Base-by-base conservation (phyloP, 495 filamentous ascomycete species). In the Aspergillus egyptiacus region DNA sequence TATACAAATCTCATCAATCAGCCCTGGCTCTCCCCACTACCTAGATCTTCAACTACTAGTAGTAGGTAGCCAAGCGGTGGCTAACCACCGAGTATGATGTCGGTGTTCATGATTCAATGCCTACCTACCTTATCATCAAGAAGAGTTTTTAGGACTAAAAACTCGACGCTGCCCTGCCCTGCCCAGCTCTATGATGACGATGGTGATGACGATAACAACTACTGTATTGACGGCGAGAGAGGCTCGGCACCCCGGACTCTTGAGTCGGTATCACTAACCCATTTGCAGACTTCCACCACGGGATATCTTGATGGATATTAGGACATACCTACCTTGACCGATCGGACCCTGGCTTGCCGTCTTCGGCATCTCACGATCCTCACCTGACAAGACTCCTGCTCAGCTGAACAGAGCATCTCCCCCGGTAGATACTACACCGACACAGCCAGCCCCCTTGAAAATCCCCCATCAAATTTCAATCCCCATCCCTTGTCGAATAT, bases 301-400 rank as follows among this genome's bases (percentile, higher is more conserved):
- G 5, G 5, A 5, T 10, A 27, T 27, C 5, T 13, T 11, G 13
- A 6, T 40, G 38, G 8, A 15, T 23, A 40, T 9, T 19, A 17
- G 19, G 13, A 38, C 18, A 41, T 27, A 24, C 24, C 22, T 41
- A 5, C 27, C 30, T 30, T 27, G 40, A 28, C 40, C 25, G 41
- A 44, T 44, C 41, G 28, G 22, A 44, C 41, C 39, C 25, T 44
- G 41, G 4, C 28, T 10, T 44, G 28, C 41, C 41, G 17, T 33
- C 28, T 44, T 23, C 6, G 41, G 41, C 22, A 44, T 33, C 41
- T 33, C 28, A 44, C 41, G 41, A 44, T 44, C 15, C 41, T 44
- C 41, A 44, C 41, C 41, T 44, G 41, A 20, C n/a, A n/a, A n/a
- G n/a, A n/a, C n/a, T n/a, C n/a, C n/a, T n/a, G n/a, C n/a, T n/a